Evolutionary conservation across 352 stramenopile genomes (phyloP), one percentile per base, ranked within the genome.

Genomic region (Globisporangium middletonii): DNA sequence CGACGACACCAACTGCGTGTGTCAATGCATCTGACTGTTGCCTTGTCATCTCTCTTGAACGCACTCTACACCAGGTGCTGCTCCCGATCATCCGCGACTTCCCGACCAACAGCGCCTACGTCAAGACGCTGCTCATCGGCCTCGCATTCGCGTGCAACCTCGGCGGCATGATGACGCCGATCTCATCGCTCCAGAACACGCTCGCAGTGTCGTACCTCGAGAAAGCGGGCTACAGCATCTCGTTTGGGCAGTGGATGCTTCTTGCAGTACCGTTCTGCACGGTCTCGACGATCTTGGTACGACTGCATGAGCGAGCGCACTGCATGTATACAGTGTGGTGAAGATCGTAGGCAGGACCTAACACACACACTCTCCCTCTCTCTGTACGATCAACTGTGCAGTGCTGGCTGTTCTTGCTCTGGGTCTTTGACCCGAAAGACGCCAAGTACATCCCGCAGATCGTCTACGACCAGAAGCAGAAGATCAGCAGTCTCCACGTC

Each of bases 131-230:
- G 55, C 72, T 97, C 27, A 91, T 97, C 47, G 90, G 90, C 1
- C 74, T 97, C 28, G 89, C 90, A n/a, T 97, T 97, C 53, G 89
- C 90, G 1, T 97, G 90, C 65, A 97, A 97, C 61, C 69, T 97
- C 18, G 89, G 90, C 35, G 90, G 89, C 33, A 97, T 97, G 90
- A 95, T 97, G 83, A 97, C 90, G 18, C 90, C 90, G 1, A 97
- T 97, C 65, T 90, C 90, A 44, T 96, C 86, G 54, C 67, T 97
- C 27, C 90, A 97, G 53, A 95, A 95, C 63, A 92, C 83, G 1
- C 65, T 95, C 19, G 86, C 86, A 0, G 83, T 93, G 43, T 93
- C 83, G 11, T 95, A 91, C 52, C 53, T 95, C 50, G 83, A 95
- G 55, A 95, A 95, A 56, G 83, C 83, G 43, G 86, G 86, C 13